phyloP scores from a whole-genome alignment of 768 basidiomycete species.

The Boletus reticulatus region DNA sequence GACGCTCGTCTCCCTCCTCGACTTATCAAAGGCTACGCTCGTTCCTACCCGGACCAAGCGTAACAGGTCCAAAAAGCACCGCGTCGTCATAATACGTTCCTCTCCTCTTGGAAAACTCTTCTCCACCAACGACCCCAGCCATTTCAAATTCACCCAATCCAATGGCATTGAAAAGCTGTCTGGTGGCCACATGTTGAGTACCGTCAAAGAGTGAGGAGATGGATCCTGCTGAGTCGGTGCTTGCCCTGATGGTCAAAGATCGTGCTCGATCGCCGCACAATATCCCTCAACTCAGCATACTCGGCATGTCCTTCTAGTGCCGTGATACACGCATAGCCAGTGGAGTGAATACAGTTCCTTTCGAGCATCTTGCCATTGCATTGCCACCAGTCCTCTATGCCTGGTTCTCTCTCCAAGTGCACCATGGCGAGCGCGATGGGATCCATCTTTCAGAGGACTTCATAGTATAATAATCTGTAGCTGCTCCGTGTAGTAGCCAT shows the following conservation, averaged over 20 bases:
- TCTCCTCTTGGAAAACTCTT: slow-evolving; percentile 21
- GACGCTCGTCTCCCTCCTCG: no score
- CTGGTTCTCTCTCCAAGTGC: slow-evolving; percentile 34
- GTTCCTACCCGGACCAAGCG: no score
- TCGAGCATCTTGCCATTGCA: slow-evolving; percentile 22
- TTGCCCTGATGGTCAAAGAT: slow-evolving; percentile 27
- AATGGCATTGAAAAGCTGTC: slow-evolving; percentile 31
- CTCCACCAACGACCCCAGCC: slow-evolving; percentile 17
- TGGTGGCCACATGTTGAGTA: no score
- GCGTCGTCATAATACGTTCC: slow-evolving; percentile 28
- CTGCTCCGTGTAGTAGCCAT: slow-evolving; percentile 25
- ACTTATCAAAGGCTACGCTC: no score
- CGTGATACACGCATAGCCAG: slow-evolving; percentile 34
- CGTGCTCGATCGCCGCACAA: slow-evolving; percentile 22
- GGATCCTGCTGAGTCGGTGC: no score
- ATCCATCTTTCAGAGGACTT: slow-evolving; percentile 26
- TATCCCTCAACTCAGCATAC: slow-evolving; percentile 29
- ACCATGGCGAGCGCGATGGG: slow-evolving; percentile 40
- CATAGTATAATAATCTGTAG: slow-evolving; percentile 24
- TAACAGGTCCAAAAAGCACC: slow-evolving; percentile 23
- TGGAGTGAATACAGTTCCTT: slow-evolving; percentile 18
- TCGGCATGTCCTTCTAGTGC: slow-evolving; percentile 24
- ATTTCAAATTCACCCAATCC: slow-evolving; percentile 25
- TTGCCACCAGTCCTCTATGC: slow-evolving; percentile 36
- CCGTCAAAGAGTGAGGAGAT: no score